A percentile compares a stretch with the other conserved stretches of the same genome.
Conservation (phyloP, 2,329 filamentous ascomycete genomes). For the Aspergillus pseudoviridinutans region DNA sequence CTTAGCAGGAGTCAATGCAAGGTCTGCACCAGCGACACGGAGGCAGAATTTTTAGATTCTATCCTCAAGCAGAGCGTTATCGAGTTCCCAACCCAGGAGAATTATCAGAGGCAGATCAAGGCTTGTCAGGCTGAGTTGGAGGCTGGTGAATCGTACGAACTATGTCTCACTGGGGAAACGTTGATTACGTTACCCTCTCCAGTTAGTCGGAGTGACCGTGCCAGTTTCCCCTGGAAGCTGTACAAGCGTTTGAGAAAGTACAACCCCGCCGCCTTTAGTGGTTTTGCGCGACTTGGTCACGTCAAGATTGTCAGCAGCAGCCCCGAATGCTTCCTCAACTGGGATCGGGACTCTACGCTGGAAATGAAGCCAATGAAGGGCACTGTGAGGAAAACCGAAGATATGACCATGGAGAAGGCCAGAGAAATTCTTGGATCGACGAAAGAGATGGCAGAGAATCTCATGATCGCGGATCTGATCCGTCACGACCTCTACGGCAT, state of each 20-base stretch:
- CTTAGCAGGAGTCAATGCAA: conserved; percentile 2
- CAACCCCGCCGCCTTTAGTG: conserved; percentile 82
- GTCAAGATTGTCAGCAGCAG: conserved; percentile 76
- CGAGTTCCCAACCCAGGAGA: conserved; percentile 36
- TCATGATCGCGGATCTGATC: conserved; percentile 98
- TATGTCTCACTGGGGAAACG: conserved; percentile 77
- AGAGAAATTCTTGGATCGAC: conserved; percentile 68
- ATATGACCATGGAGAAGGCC: conserved; percentile 68
- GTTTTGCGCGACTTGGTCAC: conserved; percentile 67
- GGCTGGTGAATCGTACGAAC: conserved; percentile 78
- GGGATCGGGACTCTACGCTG: conserved; percentile 47
- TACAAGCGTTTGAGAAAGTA: conserved; percentile 66
- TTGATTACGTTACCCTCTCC: conserved; percentile 48
- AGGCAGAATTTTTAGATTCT: conserved; percentile 25
- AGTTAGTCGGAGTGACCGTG: conserved; percentile 16
- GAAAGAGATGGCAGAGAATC: conserved; percentile 91
- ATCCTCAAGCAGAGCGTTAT: conserved; percentile 28
- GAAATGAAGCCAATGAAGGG: conserved; percentile 92
- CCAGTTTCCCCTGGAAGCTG: conserved; percentile 59
- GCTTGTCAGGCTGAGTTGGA: conserved; percentile 68
- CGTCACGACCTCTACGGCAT: conserved; percentile 88
- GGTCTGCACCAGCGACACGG: conserved; percentile 6
- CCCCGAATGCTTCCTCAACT: conserved; percentile 82
- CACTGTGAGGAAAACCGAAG: conserved; percentile 74
- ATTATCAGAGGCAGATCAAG: conserved; percentile 65